Conservation (phyloP, 2,329 filamentous ascomycete species). For the Cladosporium sp. region DNA sequence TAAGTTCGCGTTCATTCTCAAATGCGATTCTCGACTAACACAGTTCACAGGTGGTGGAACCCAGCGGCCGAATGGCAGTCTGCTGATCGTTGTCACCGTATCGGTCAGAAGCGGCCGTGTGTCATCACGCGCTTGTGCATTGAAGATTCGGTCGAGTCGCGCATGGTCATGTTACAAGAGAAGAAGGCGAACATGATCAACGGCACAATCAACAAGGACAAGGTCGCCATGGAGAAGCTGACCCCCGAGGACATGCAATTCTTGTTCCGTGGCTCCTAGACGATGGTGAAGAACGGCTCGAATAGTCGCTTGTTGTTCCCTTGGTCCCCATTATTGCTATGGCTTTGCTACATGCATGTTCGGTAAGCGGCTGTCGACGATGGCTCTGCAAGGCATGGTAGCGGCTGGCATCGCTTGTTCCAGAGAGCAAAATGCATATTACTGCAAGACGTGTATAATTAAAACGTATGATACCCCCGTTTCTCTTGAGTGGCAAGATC, state of each 20-base stretch:
- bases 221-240: constrained; percentile 85
- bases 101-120: constrained; percentile 90
- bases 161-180: constrained; percentile 94
- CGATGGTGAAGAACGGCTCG: neutral
- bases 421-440: neutral
- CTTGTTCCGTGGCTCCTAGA: constrained; percentile 74
- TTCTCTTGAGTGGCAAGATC: neutral
- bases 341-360: neutral
- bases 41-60: constrained; percentile 81
- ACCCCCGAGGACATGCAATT: constrained; percentile 94
- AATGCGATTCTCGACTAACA: constrained; percentile 31
- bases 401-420: neutral
- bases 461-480: constrained; percentile 4
- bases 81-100: constrained; percentile 81
- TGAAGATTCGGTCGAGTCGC: constrained; percentile 92
- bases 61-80: constrained; percentile 99
- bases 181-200: constrained; percentile 97
- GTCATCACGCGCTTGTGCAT: constrained; percentile 93
- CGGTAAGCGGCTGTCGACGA: neutral
- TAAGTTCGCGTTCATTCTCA: constrained; percentile 52
- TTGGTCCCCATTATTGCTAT: neutral
- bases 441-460: neutral
- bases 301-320: too few species aligned
- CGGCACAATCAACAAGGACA: constrained; percentile 88
- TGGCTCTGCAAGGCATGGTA: neutral